phyloP scores from a whole-genome alignment of 345 rosid genomes.

The Syzygium aqueum region DNA sequence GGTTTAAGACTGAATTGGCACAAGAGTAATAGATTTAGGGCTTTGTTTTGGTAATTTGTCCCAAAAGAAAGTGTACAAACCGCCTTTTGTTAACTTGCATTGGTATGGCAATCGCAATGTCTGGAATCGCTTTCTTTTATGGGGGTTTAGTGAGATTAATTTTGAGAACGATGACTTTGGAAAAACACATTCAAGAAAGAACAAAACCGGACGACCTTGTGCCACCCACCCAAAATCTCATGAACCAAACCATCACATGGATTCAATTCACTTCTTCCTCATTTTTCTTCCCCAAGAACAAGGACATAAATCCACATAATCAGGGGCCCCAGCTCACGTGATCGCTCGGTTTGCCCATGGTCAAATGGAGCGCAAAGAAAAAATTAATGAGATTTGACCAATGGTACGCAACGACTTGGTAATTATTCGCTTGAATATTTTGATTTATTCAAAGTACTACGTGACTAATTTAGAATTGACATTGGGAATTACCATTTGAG shows the following conservation, averaged over 20 bases:
- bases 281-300: not conserved
- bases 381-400: not conserved
- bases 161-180: not conserved
- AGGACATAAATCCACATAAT: not conserved
- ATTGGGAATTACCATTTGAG: not conserved
- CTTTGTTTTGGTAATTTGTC: too few species aligned
- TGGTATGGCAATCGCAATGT: not conserved
- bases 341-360: not conserved
- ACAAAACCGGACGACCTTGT: not conserved
- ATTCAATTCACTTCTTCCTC: not conserved
- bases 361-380: too few species aligned
- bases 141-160: not conserved
- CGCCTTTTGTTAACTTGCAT: not conserved
- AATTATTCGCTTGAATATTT: too few species aligned
- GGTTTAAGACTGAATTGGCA: too few species aligned
- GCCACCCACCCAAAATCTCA: not conserved
- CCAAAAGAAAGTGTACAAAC: not conserved
- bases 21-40: too few species aligned
- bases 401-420: too few species aligned
- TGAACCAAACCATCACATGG: not conserved
- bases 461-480: not conserved
- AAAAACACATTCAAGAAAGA: not conserved
- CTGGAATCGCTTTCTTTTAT: not conserved
- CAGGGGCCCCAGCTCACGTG: not conserved
- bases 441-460: too few species aligned